Conservation (phyloP, 2,329 filamentous ascomycete species). For the Aspergillus ibericus region DNA sequence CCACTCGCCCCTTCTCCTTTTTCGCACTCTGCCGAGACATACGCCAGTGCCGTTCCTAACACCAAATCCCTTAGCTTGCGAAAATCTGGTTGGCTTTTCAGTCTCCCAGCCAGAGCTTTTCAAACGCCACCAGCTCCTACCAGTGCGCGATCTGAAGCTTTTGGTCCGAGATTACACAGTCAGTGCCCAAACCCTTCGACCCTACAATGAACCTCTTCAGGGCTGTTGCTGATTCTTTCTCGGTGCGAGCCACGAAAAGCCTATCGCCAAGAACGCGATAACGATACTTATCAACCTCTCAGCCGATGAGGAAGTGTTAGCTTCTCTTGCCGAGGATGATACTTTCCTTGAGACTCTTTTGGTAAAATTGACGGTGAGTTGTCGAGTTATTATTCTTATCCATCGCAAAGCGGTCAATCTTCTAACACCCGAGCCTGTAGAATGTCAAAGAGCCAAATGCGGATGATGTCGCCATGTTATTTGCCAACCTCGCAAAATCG, state of each 20-base stretch:
- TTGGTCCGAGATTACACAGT: conserved; percentile 81
- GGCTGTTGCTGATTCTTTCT: conserved; percentile 2
- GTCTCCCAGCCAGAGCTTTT: conserved; percentile 77
- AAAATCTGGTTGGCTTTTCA: conserved; percentile 82
- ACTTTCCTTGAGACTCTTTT: conserved; percentile 76
- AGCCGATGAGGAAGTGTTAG: conserved; percentile 73
- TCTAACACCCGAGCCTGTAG: conserved; percentile 23
- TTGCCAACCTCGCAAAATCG: conserved; percentile 87
- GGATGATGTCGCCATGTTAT: conserved; percentile 83
- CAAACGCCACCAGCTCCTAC: conserved; percentile 74
- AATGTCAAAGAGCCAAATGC: conserved; percentile 70
- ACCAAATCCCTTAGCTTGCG: conserved; percentile 60
- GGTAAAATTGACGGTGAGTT: conserved; percentile 70
- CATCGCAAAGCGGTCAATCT: not conserved
- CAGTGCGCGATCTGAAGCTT: conserved; percentile 83
- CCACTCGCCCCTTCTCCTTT: not conserved
- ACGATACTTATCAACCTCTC: conserved; percentile 80
- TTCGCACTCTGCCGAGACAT: not conserved
- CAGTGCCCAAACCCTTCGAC: conserved; percentile 33
- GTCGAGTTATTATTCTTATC: conserved; percentile 32
- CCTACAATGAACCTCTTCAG: not conserved
- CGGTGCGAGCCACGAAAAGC: conserved; percentile 47
- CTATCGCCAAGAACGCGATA: conserved; percentile 89
- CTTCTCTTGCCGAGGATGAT: conserved; percentile 73
- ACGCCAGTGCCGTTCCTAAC: not conserved